Evolutionary conservation across 352 stramenopile species (phyloP).

Genomic region (Globisporangium sylvaticum): DNA sequence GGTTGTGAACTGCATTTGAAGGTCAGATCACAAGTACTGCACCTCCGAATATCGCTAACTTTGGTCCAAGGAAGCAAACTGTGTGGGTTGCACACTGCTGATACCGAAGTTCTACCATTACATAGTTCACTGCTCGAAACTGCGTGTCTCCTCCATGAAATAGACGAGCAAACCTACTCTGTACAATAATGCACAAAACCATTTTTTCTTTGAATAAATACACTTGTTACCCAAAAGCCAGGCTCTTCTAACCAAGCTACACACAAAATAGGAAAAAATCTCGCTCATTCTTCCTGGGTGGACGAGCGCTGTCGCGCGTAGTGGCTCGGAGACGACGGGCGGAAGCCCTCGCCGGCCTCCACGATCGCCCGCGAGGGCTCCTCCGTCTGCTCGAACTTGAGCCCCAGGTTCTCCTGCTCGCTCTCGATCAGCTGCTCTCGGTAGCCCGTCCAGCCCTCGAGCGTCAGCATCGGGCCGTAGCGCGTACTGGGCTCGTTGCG

Average conservation of each 20-base stretch:
- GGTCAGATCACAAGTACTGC: too few relatives aligned
- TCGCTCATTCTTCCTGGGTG: neutral
- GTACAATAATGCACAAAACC: neutral
- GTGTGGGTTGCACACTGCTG: too few relatives aligned
- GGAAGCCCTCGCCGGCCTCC: neutral
- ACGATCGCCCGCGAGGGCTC: neutral
- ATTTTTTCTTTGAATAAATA: neutral
- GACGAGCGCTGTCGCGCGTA: neutral
- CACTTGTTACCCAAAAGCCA: neutral
- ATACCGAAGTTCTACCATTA: too few relatives aligned
- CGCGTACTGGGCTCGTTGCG: conserved; percentile 16
- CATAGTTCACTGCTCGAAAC: too few relatives aligned
- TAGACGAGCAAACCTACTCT: neutral
- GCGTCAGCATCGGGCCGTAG: conserved; percentile 26
- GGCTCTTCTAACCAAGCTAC: neutral
- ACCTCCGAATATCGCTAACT: too few relatives aligned
- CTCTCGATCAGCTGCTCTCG: conserved; percentile 46
- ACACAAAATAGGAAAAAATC: neutral
- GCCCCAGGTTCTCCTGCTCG: conserved; percentile 21
- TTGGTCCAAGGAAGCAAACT: too few relatives aligned
- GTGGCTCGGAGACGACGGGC: neutral
- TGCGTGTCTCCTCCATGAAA: too few relatives aligned
- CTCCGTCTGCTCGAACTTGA: neutral
- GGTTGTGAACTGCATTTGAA: too few relatives aligned
- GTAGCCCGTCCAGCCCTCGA: conserved; percentile 48